Evolutionary conservation across 495 filamentous ascomycete genomes (phyloP), one percentile per base, ranked within the genome.

Genomic region (Penicillium pancosmium): DNA sequence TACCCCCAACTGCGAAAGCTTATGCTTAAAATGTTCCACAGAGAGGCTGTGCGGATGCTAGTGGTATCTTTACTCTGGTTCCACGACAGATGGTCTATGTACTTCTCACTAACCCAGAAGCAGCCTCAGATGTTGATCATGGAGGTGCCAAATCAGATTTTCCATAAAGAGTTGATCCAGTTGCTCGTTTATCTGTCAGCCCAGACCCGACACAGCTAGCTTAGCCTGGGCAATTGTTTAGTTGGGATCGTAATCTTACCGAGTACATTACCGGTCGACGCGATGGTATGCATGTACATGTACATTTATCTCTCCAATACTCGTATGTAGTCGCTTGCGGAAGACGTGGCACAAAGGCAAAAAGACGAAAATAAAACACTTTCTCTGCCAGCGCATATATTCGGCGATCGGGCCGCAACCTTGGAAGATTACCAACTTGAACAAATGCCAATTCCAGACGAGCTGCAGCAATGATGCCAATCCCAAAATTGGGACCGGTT

Each of bases 11-110:
- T 41, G 52, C 55, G 51, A 48, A 62, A 25, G 15, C 60, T 67
- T 62, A 64, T 62, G 64, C 64, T 67, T 67, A 65, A 13, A 62
- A 47, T 35, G 61, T 54, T 56, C 61, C 52, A 60, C 56, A 40
- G 18, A 1, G 59, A 64, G 64, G 56, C 55, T 50, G 50, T 64
- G 55, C 52, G 40, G 27, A 21, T 56, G 55, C 55, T 61, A 60
- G 62, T 59, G 63, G 54, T 21, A 51, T 61, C 21, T 33, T 35
- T 44, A 41, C 54, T 52, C 40, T 48, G 52, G 55, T 57, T 50
- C 51, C 54, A 48, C 53, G 36, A 19, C 53, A 51, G 16, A 35
- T 46, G 31, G 46, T 27, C 55, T 50, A 21, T n/a, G 8, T 16
- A 44, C 46, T 48, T 9, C 12, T 19, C 3, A 40, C 16, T 16